Evolutionary conservation across 192 early-diverging fungal species (phyloP), one percentile per base, ranked within the genome.

Genomic region (Backusella tuberculispora): DNA sequence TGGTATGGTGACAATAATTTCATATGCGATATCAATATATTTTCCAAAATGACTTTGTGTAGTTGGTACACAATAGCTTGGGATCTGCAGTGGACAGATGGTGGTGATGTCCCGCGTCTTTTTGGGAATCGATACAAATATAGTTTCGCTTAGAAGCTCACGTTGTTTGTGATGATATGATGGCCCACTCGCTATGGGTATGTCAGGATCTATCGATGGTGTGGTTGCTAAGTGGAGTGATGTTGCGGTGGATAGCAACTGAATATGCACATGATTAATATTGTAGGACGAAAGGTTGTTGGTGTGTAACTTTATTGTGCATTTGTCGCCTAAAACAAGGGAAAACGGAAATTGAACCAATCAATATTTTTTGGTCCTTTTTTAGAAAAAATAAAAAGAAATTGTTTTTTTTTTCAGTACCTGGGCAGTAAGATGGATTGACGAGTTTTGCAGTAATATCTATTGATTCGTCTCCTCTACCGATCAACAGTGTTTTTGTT

Each of bases 351-450:
- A 34, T 34, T 34, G 12, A 24, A 37, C 29, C 46, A 29, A 38
- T 37, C 41, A 37, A 34, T 37, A 73, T 41, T 70, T 34, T 45
- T 70, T 17, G 15, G 34, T 37, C 46, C 26, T 37, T 45, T 15
- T n/a, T 63, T 38, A 63, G 19, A 44, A 50, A 15, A 70, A 34
- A 5, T 7, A 0, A n/a, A n/a, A n/a, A n/a, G n/a, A n/a, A n/a
- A 5, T 42, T 43, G 3, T 24, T 17, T 37, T 5, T 41, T 41
- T 40, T 3, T 21, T 41, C 14, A 42, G 26, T 78, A 78, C 77
- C 79, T 69, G 79, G 79, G 47, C 79, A 80, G 40, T 72, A 73
- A 45, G 74, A 43, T 13, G 79, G 44, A 6, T 73, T 71, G n/a
- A 60, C 64, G 21, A 76, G n/a, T 48, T 76, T 69, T 45, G 63